A percentile compares a stretch with the other conserved stretches of the same genome.
Evolutionary conservation across 345 rosid genomes (phyloP).

Genomic region (Excoecaria agallocha): DNA sequence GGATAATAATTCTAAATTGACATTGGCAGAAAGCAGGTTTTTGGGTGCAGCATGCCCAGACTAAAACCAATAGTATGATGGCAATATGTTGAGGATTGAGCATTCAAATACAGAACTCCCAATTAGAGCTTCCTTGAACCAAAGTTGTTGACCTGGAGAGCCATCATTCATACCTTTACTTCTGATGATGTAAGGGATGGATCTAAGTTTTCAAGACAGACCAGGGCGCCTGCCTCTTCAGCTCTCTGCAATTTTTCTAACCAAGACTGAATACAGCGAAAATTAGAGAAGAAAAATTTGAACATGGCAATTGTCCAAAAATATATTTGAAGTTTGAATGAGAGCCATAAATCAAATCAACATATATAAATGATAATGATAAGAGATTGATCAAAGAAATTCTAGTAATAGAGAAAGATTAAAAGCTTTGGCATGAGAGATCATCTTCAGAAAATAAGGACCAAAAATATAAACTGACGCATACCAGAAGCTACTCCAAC

Average conservation of each 20-base stretch:
- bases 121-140: background rate
- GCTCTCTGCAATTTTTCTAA: slow-evolving; percentile 41
- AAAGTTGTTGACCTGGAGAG: slow-evolving; percentile 3
- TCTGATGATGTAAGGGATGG: slow-evolving; percentile 53
- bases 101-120: background rate
- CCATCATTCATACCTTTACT: slow-evolving; percentile 47
- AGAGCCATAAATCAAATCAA: background rate
- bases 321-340: background rate
- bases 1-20: no score
- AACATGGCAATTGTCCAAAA: background rate
- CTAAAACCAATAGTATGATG: background rate
- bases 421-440: background rate
- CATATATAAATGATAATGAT: background rate
- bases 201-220: slow-evolving; percentile 52
- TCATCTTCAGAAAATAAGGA: background rate
- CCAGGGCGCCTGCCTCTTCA: slow-evolving; percentile 30
- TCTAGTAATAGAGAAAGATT: background rate
- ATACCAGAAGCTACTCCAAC: background rate
- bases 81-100: background rate
- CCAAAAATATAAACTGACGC: background rate
- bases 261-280: slow-evolving; percentile 40
- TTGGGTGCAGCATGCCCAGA: background rate
- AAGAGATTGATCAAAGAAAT: background rate
- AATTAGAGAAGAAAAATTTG: slow-evolving; percentile 3
- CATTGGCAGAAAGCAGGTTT: background rate